phyloP scores from a whole-genome alignment of 352 stramenopile species.

The Phytophthora constricta region DNA sequence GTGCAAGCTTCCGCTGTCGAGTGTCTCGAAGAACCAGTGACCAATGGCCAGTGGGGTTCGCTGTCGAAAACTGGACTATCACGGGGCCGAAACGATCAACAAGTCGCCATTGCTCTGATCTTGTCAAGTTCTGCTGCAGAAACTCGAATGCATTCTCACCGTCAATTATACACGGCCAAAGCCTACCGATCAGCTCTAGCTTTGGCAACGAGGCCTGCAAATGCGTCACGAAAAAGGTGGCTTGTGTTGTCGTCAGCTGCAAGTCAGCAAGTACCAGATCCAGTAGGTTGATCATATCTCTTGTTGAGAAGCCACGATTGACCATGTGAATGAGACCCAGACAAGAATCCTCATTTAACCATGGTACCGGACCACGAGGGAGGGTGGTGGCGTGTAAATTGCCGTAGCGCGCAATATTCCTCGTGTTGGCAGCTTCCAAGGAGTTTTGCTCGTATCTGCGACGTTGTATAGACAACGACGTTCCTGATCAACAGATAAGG shows the following conservation, averaged over 20 bases:
- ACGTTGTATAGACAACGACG: conserved; percentile 40
- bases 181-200: conserved; percentile 61
- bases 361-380: conserved; percentile 15
- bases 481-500: conserved; percentile 43
- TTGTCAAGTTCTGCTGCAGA: conserved; percentile 49
- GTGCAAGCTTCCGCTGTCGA: conserved; percentile 63
- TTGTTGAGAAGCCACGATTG: conserved; percentile 55
- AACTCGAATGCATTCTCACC: conserved; percentile 59
- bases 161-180: conserved; percentile 65
- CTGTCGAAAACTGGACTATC: conserved; percentile 64
- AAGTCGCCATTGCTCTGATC: conserved; percentile 56
- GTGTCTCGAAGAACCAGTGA: conserved; percentile 56
- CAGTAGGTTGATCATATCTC: conserved; percentile 53
- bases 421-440: conserved; percentile 46
- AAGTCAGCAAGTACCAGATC: conserved; percentile 60
- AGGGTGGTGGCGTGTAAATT: conserved; percentile 55
- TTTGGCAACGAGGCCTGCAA: conserved; percentile 47
- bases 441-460: conserved; percentile 20
- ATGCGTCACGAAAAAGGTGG: conserved; percentile 49
- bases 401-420: conserved; percentile 51
- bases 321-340: conserved; percentile 54
- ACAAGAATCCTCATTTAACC: conserved; percentile 42
- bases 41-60: conserved; percentile 71
- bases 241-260: conserved; percentile 51
- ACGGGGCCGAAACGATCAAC: conserved; percentile 55